Evolutionary conservation across 371 early-diverging fungal genomes (phyloP), one percentile per base, ranked within the genome.

Genomic region (Actinomortierella ambigua): DNA sequence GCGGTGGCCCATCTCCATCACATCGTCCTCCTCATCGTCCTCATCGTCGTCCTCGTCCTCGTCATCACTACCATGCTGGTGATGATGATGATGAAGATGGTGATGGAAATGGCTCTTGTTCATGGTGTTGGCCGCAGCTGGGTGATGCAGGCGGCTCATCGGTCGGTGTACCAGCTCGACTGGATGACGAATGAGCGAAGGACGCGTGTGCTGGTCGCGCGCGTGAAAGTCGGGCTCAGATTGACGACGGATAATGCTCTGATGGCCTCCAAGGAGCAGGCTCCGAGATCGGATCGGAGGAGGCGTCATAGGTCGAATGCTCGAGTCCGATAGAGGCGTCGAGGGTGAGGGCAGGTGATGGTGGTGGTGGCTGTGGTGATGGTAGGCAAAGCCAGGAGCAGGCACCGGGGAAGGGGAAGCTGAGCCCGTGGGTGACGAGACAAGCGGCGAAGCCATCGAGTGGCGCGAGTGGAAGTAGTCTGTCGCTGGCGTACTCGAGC

Each of bases 381-480:
- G 55, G 24, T 20, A 24, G 28, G 29, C 17, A 22, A 18, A 17
- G 20, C 9, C 26, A 14, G 26, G 20, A 48, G 26, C 13, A 20
- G 15, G 13, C 44, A n/a, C 44, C 13, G 34, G 47, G 1, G 13
- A 27, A 28, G 48, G 28, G 18, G 29, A 17, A n/a, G 27, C 6
- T 27, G 50, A 28, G 46, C 3, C 9, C 48, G 24, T 29, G 54
- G 13, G 18, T 44, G 44, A 9, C 8, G 47, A 24, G 2, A 55
- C 50, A 17, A 50, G 43, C 2, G 59, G 59, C 7, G 62, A 55
- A 13, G 56, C 24, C 2, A 55, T 57, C 20, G 63, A 58, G 23
- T 63, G 63, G 24, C 69, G 55, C 27, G 69, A 69, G 44, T 44
- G 44, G 48, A 69, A 69, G 69, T 69, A 69, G 48, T 69, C 69